Evolutionary conservation across 148 eudicot species (phyloP).

Genomic region (Cornus florida): DNA sequence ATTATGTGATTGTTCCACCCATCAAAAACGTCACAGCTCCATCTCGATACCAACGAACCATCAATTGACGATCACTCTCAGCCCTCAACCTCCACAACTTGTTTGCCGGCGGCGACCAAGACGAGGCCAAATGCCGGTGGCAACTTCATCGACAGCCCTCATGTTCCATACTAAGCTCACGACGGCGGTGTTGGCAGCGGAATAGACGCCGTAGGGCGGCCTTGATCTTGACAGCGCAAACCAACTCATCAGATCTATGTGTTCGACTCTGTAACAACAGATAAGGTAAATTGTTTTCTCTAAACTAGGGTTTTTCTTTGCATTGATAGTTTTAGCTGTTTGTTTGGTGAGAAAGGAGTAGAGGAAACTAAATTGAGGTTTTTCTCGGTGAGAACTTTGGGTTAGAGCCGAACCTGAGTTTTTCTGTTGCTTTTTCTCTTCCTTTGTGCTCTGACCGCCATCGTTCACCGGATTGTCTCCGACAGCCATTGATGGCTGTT

Average conservation of each 20-base stretch:
- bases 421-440: background rate
- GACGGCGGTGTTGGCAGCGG: slow-evolving; percentile 43
- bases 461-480: too few species aligned
- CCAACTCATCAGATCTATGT: slow-evolving; percentile 67
- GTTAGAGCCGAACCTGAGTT: background rate
- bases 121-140: slow-evolving; percentile 19
- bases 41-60: too few species aligned
- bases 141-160: slow-evolving; percentile 28
- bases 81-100: slow-evolving; percentile 25
- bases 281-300: slow-evolving; percentile 39
- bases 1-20: too few species aligned
- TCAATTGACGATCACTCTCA: slow-evolving; percentile 34
- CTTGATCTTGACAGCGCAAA: slow-evolving; percentile 26
- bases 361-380: background rate
- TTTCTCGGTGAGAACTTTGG: background rate
- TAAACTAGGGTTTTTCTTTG: background rate
- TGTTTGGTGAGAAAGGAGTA: background rate
- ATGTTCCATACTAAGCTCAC: slow-evolving; percentile 21
- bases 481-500: too few species aligned
- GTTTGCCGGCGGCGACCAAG: slow-evolving; percentile 19
- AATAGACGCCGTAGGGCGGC: slow-evolving; percentile 24
- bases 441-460: too few species aligned
- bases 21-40: too few species aligned
- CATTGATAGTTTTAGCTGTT: background rate
- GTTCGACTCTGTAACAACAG: slow-evolving; percentile 67